Evolutionary conservation across 345 rosid genomes (phyloP), one percentile per base, ranked within the genome.

Genomic region (Rhizophora apiculata): DNA sequence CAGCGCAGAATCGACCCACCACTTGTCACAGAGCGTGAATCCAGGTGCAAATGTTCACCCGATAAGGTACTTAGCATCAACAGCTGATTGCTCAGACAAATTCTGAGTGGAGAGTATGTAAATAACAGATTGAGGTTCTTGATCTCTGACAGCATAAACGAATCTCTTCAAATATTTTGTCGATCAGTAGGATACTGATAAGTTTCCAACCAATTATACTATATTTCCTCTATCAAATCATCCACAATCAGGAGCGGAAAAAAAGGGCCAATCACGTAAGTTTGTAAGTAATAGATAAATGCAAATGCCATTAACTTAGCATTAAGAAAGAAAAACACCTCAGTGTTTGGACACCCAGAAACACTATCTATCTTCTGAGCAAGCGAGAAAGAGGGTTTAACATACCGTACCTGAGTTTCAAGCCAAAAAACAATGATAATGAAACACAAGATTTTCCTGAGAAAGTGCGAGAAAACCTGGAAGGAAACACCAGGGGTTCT

Each of bases 91-190:
- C 75, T 92, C 89, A 0, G 99, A 95, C 60, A 95, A 76, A 72
- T 85, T 90, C 80, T 95, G 97, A 24, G 81, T 85, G 67, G 85
- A 84, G 3, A 95, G 89, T 37, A 95, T 72, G 74, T 95, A 95
- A 21, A 95, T 80, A 63, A 85, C 87, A 3, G 97, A 90, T 43
- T 82, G 76, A 18, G 86, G 79, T 56, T 88, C 82, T 0, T 89
- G 88, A n/a, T 79, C 87, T 62, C 80, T 77, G 36, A 90, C 72
- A 0, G 96, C 99, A 62, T 72, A 92, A 3, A 95, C 87, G 49
- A 95, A 92, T 56, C 78, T 84, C 73, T 88, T 88, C 0, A n/a
- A n/a, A n/a, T n/a, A n/a, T n/a, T n/a, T n/a, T n/a, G n/a, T n/a
- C n/a, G n/a, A n/a, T n/a, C n/a, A n/a, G n/a, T n/a, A n/a, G n/a